Conservation (phyloP, 305 asterid genomes). For the Solanum hybrid region DNA sequence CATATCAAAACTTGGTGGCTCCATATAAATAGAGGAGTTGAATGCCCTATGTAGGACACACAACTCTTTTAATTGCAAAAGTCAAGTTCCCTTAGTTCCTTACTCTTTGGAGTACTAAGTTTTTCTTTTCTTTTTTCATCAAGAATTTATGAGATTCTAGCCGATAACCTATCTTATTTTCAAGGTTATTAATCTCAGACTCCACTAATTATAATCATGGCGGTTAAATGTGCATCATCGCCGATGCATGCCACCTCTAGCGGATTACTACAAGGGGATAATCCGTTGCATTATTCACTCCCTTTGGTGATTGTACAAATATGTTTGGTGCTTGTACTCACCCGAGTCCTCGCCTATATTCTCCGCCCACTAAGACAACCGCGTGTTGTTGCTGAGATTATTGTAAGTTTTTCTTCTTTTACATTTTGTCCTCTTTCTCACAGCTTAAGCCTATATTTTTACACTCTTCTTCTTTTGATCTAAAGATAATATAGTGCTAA, state of each 20-base stretch:
- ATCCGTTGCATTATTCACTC: constrained; percentile 19
- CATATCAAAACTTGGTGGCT: not conserved
- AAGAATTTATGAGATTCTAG: not conserved
- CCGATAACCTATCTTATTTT: not conserved
- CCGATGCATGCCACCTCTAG: constrained; percentile 16
- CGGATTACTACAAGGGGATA: constrained; percentile 21
- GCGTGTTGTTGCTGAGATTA: constrained; percentile 22
- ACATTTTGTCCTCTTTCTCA: not conserved
- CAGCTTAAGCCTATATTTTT: not conserved
- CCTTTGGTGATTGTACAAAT: constrained; percentile 17
- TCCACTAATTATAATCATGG: not conserved
- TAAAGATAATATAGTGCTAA: not conserved
- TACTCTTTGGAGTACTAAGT: not conserved
- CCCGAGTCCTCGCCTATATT: constrained; percentile 15
- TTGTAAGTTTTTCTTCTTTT: constrained; percentile 2
- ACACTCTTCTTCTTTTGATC: not conserved
- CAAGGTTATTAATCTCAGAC: not conserved
- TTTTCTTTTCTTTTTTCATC: not conserved
- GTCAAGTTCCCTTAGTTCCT: not conserved
- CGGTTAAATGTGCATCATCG: not conserved
- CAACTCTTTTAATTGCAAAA: not conserved
- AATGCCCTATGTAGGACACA: not conserved
- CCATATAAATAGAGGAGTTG: not conserved
- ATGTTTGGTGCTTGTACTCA: constrained; percentile 16
- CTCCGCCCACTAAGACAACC: constrained; percentile 23